Evolutionary conservation across 352 stramenopile genomes (phyloP), one percentile per base, ranked within the genome.

Genomic region (Globisporangium paddicum): DNA sequence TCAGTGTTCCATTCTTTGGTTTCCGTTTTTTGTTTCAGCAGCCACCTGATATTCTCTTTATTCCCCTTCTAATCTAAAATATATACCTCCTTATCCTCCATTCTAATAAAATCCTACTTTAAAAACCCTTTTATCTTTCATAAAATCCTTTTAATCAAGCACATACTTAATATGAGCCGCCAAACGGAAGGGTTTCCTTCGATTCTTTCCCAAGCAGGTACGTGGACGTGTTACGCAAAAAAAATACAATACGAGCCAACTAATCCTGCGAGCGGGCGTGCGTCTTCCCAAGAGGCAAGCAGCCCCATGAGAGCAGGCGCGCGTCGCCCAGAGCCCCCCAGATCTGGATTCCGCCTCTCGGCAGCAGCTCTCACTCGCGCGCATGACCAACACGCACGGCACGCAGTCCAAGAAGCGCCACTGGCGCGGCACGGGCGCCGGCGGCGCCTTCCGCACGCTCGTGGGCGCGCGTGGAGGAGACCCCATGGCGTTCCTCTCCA

Each of bases 361-460:
- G 4, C 38, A 44, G 5, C 38, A n/a, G n/a, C n/a, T n/a, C n/a
- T n/a, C n/a, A n/a, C n/a, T n/a, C n/a, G n/a, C n/a, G n/a, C n/a
- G n/a, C n/a, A 73, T 71, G 66, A 76, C 65, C 49, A 60, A 66
- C 47, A 58, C 68, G 1, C 58, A 73, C 53, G 6, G 28, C 28
- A 55, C 66, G 14, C 35, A 47, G 37, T 69, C 72, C 61, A 84
- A 86, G 65, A 82, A 82, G 58, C 73, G 72, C n/a, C 68, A 77
- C 35, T 83, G 73, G 73, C 62, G 54, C 41, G 30, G 69, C 42
- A 63, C 19, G 47, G 37, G 52, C 32, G 23, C 26, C 1, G 47
- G 28, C 48, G 35, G 57, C 6, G 34, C 57, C 19, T 34, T 52
- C 50, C 59, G 46, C 25, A 32, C 28, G 28, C 47, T 57, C 23